Percentiles rank a stretch among this genome's conserved stretches.
Evolutionary conservation across 139 green algal genomes (phyloP).

Genomic region (Chlamydomonas sp.): DNA sequence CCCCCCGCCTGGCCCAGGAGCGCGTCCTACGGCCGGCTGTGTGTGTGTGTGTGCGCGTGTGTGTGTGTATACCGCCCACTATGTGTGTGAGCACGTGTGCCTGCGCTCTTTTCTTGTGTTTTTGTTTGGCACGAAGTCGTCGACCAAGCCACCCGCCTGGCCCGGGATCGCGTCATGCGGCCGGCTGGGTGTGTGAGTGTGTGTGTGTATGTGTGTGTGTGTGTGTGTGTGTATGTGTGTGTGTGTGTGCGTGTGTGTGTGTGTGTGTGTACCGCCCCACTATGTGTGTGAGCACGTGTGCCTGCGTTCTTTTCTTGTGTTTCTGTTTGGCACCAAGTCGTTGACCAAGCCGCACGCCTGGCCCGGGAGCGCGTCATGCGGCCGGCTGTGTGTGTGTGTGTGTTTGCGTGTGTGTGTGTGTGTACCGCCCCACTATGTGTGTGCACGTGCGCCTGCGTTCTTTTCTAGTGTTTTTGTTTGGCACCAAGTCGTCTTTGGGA

Average conservation of each 20-base stretch:
- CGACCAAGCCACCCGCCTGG: slow-evolving; percentile 11
- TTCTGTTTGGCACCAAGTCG: too few species aligned
- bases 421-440: background rate
- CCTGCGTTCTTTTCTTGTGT: too few species aligned
- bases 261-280: too few species aligned
- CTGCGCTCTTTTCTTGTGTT: too few species aligned
- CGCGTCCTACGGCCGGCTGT: too few species aligned
- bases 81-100: background rate
- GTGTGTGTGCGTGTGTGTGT: background rate
- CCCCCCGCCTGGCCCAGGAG: too few species aligned
- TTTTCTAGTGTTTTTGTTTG: slow-evolving; percentile 26
- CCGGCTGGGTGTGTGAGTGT: too few species aligned
- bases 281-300: too few species aligned
- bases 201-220: slow-evolving; percentile 5
- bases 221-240: background rate
- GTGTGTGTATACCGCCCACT: background rate
- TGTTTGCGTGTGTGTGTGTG: background rate
- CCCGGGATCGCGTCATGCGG: background rate
- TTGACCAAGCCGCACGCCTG: too few species aligned
- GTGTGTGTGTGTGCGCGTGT: background rate
- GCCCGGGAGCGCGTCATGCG: too few species aligned
- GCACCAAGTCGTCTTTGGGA: slow-evolving; percentile 23
- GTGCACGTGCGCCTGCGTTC: too few species aligned
- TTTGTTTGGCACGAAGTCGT: slow-evolving; percentile 24
- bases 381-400: background rate